Percentiles rank a stretch among this genome's conserved stretches.
These are phyloP conservation scores for Aureobasidium sp. DNA, from an alignment of 2,329 filamentous ascomycete genomes.

Conservation along the genomic window DNA sequence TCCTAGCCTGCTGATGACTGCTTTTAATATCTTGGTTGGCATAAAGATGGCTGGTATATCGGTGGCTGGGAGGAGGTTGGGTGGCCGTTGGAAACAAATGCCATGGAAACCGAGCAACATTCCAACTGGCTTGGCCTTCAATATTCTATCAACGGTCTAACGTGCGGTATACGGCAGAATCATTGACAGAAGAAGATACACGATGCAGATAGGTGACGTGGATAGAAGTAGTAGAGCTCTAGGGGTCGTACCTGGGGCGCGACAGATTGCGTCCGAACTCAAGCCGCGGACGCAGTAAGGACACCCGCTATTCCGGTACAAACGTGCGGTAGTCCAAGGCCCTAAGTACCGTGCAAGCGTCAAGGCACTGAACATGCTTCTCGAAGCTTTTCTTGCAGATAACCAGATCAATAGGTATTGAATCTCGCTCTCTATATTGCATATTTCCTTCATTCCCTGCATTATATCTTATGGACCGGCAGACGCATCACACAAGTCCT, in stretches of 20 bases:
- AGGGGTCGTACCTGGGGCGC: background rate
- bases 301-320: background rate
- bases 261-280: background rate
- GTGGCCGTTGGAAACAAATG: constrained; percentile 4
- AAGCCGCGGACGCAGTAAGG: background rate
- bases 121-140: constrained; percentile 6
- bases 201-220: background rate
- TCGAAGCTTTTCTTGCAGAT: background rate
- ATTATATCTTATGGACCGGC: background rate
- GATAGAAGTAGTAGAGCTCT: background rate
- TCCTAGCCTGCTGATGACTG: constrained; percentile 1
- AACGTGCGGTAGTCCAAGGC: background rate
- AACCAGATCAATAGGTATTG: background rate
- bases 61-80: constrained; percentile 12
- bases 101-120: constrained; percentile 10
- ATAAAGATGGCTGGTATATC: constrained; percentile 7
- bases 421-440: background rate
- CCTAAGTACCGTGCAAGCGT: background rate
- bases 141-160: background rate
- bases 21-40: constrained; percentile 11
- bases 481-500: background rate
- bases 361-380: background rate
- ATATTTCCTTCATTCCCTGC: background rate
- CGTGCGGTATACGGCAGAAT: background rate
- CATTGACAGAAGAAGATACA: background rate